phyloP scores from a whole-genome alignment of 2,329 filamentous ascomycete genomes.

The Falciphora oryzae region DNA sequence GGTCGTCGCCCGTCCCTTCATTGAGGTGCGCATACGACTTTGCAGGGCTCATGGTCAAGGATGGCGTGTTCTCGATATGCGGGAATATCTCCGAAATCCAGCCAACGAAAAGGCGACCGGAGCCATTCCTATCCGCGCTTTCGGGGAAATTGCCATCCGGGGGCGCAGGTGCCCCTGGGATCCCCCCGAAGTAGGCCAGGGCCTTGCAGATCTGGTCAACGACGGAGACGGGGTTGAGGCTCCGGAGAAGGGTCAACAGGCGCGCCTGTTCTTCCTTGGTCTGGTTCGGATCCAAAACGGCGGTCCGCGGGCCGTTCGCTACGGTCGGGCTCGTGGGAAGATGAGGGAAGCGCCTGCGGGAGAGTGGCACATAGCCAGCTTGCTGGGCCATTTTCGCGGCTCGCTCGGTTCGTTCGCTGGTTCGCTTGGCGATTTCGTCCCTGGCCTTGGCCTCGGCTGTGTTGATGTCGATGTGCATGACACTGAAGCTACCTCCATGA shows the following conservation, averaged over 20 bases:
- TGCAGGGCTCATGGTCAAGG: conserved; percentile 3
- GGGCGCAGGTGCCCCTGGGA: conserved; percentile 48
- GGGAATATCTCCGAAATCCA: conserved; percentile 62
- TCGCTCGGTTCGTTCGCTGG: conserved; percentile 55
- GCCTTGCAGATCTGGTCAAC: conserved; percentile 60
- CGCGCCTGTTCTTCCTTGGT: conserved; percentile 56
- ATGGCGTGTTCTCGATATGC: not conserved
- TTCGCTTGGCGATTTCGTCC: conserved; percentile 51
- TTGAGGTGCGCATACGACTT: not conserved
- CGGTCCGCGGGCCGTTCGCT: conserved; percentile 8
- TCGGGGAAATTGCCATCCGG: conserved; percentile 46
- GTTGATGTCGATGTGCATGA: conserved; percentile 54
- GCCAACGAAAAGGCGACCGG: conserved; percentile 52
- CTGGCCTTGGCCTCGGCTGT: conserved; percentile 41
- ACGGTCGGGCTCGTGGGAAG: conserved; percentile 6
- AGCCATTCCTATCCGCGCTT: conserved; percentile 50
- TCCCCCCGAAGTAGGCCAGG: conserved; percentile 57
- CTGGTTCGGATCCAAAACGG: conserved; percentile 36
- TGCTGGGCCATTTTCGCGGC: conserved; percentile 51
- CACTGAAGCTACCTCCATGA: conserved; percentile 54
- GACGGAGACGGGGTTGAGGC: conserved; percentile 47
- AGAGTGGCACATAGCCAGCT: conserved; percentile 46
- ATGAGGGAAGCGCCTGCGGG: conserved; percentile 34
- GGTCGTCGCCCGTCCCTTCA: not conserved
- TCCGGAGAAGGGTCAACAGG: conserved; percentile 50